Base-by-base conservation (phyloP, 306 rosid genomes). In the Gleditsia sinensis region DNA sequence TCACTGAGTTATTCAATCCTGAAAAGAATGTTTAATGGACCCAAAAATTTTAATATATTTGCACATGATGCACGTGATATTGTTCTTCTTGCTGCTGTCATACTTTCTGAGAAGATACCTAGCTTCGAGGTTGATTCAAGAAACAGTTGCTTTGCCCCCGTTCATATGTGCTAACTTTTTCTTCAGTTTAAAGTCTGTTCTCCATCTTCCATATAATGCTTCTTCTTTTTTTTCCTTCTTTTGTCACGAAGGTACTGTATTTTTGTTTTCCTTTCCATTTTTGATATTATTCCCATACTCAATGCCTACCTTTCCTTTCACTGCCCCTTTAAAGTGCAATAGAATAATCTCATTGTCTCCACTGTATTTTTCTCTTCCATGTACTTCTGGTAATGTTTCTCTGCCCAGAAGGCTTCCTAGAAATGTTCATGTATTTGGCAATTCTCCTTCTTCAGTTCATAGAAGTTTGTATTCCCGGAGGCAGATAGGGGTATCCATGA, bases 251-350 rank as follows among this genome's bases (percentile, higher is more conserved):
- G 28, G 17, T 49, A 12, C 4, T n/a, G 9, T 49, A 3, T 55
- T 13, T 45, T 45, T 45, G 51, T 46, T n/a, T 46, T 30, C 7
- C 3, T 55, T 25, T 55, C 28, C 0, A 0, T 42, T 42, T 10
- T 7, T 10, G 36, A 9, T 1, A 25, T 3, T 12, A 46, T 55
- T 55, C 24, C 55, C 24, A 55, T 24, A 2, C 25, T 55, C 62
- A 67, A 80, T 80, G 83, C 57, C 67, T 32, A 33, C 9, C 37
- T 3, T 59, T 51, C n/a, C 76, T 67, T 19, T 17, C 34, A 46
- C 46, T 49, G 48, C 51, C 78, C 45, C 30, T 40, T 16, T 24
- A 56, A 34, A 11, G 33, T 53, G 48, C 45, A 56, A 16, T 27
- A 20, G 57, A 13, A 10, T 32, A 42, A 40, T 51, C 45, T 14